Base-by-base conservation (phyloP, 2,329 filamentous ascomycete species). In the Calonectria montana region DNA sequence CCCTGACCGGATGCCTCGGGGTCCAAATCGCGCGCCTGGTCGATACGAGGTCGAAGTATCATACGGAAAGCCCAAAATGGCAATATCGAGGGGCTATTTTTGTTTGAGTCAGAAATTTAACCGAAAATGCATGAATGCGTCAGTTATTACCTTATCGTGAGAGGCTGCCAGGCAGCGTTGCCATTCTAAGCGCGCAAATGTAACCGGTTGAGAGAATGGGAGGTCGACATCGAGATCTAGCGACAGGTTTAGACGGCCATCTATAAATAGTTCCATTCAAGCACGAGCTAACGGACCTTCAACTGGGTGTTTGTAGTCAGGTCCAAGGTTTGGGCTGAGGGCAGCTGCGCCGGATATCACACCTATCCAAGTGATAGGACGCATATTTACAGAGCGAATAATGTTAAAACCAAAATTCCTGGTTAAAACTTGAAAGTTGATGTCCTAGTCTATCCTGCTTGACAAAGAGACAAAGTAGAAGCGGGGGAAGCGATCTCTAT, bases 1-100 rank as follows among this genome's bases (percentile, higher is more conserved):
- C 7, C 67, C 67, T 25, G 63, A 61, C 15, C 67, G 43, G 27
- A 69, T 57, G 13, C 27, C 67, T 23, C 63, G 63, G 23, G 67
- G 67, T 10, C 67, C 67, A 31, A 69, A 69, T 23, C 67, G 31
- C 7, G 67, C 63, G 10, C 67, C 57, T 3, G 67, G 63, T 10
- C 59, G 43, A 53, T 69, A 69, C 2, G 67, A 69, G 2, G 67
- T 69, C 3, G 67, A 61, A 7, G 67, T 69, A 41, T 69, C 67
- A 47, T 64, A 69, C 1, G 67, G 67, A 57, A 69, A 69, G 2
- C 67, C 67, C 9, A 69, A 21, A n/a, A 64, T 39, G 3, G 63
- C 35, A 48, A 69, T 69, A 29, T 69, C 67, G 23, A 57, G 31
- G 4, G 53, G 53, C 53, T 57, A 6, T 21, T 2, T 35, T 8